A percentile compares a stretch with the other conserved stretches of the same genome.
These are phyloP conservation scores for Pseudognaphalium luteoalbum DNA, from an alignment of 129 eudicot genomes.

Conservation along the genomic window DNA sequence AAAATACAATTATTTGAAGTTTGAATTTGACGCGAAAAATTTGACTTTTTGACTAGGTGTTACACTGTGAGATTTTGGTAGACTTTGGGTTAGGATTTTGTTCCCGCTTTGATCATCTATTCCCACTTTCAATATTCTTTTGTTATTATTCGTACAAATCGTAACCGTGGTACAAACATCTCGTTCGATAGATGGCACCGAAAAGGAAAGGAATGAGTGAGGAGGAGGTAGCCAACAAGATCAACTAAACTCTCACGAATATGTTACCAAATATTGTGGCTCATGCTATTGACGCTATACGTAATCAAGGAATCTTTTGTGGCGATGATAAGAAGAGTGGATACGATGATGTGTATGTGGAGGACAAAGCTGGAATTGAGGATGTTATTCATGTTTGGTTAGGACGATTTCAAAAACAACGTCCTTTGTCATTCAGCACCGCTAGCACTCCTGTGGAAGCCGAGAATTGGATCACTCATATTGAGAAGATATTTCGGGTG, in stretches of 20 bases:
- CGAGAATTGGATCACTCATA: not conserved
- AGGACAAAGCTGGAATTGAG: not conserved
- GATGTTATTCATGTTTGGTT: not conserved
- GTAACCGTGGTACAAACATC: not conserved
- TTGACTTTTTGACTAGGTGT: too few species aligned
- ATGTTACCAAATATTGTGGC: not conserved
- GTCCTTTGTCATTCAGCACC: not conserved
- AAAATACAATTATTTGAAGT: too few species aligned
- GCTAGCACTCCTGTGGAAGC: not conserved
- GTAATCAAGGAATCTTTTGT: not conserved
- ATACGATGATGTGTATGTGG: not conserved
- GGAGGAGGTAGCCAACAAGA: not conserved
- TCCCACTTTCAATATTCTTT: not conserved
- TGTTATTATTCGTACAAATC: too few species aligned
- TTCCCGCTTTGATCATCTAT: not conserved
- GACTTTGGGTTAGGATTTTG: too few species aligned
- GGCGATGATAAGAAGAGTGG: too few species aligned
- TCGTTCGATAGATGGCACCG: not conserved
- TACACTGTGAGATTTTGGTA: not conserved
- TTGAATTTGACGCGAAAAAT: too few species aligned
- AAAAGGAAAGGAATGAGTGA: not conserved
- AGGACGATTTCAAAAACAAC: not conserved
- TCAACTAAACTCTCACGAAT: not conserved
- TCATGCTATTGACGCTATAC: not conserved
- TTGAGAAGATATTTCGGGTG: not conserved